Conservation (phyloP, 345 rosid genomes). For the Hevea brasiliensis region DNA sequence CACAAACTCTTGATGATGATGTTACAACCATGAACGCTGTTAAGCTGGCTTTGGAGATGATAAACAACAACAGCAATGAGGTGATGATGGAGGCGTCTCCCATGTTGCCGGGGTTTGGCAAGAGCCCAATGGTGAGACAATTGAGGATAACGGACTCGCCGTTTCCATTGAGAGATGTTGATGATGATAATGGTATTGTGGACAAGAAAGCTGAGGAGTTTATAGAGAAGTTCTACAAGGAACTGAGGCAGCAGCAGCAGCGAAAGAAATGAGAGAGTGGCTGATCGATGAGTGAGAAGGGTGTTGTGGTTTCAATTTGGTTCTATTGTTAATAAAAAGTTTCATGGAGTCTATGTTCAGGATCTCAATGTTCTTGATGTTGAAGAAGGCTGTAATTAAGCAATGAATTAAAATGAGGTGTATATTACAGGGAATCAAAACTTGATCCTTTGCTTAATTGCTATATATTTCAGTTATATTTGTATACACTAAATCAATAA, state of each 20-base stretch:
- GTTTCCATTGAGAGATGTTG: slow-evolving; percentile 61
- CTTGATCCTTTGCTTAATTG: neutral
- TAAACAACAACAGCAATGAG: slow-evolving; percentile 40
- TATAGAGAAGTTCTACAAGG: slow-evolving; percentile 68
- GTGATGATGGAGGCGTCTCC: slow-evolving; percentile 65
- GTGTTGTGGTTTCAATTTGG: too few species aligned
- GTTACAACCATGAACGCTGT: slow-evolving; percentile 38
- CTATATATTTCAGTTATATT: too few species aligned
- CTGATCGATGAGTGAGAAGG: neutral
- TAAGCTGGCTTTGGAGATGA: slow-evolving; percentile 56
- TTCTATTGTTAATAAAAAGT: neutral
- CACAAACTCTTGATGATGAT: slow-evolving; percentile 59
- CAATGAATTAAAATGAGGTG: slow-evolving; percentile 1
- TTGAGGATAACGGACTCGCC: slow-evolving; percentile 95
- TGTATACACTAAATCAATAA: too few species aligned
- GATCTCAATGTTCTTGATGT: slow-evolving; percentile 9
- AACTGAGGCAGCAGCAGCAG: slow-evolving; percentile 63
- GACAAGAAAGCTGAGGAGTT: slow-evolving; percentile 86
- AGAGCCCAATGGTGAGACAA: slow-evolving; percentile 73
- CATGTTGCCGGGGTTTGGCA: slow-evolving; percentile 70
- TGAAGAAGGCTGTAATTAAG: slow-evolving; percentile 8
- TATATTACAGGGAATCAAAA: slow-evolving; percentile 9
- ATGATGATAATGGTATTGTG: slow-evolving; percentile 48
- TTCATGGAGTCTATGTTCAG: neutral
- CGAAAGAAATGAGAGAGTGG: slow-evolving; percentile 23